Conservation (phyloP, 306 rosid genomes). For the Vachellia collinsii region DNA sequence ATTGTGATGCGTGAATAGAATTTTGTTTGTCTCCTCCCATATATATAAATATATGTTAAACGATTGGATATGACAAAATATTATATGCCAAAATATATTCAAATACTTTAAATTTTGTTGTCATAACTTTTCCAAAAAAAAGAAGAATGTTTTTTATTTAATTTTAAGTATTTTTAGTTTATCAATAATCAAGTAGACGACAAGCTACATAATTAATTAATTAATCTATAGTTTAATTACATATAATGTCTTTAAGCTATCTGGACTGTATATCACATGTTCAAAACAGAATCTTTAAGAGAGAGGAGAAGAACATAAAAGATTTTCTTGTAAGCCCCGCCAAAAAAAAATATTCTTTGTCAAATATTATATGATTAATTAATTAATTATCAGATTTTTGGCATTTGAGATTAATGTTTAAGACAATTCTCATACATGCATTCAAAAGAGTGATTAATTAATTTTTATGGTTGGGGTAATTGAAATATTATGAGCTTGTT, state of each 20-base stretch:
- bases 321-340: constrained; percentile 22
- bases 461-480: background rate
- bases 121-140: background rate
- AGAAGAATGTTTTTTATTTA: background rate
- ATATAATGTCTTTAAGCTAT: constrained; percentile 53
- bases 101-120: background rate
- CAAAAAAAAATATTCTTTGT: constrained; percentile 15
- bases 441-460: background rate
- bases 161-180: background rate
- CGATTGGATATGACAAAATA: background rate
- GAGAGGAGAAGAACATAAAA: background rate
- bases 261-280: constrained; percentile 46
- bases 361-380: background rate
- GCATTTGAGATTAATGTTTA: constrained; percentile 25
- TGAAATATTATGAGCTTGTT: background rate
- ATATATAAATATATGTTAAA: background rate
- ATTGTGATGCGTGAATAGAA: no score
- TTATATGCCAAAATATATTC: background rate
- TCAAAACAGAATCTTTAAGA: background rate
- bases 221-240: background rate
- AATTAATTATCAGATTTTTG: constrained; percentile 7
- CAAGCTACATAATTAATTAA: background rate
- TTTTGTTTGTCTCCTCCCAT: background rate
- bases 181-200: background rate
- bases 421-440: constrained; percentile 33